A percentile compares a stretch with the other conserved stretches of the same genome.
Conservation (phyloP, 73 alveolate genomes). For the Uronychia setigera region DNA sequence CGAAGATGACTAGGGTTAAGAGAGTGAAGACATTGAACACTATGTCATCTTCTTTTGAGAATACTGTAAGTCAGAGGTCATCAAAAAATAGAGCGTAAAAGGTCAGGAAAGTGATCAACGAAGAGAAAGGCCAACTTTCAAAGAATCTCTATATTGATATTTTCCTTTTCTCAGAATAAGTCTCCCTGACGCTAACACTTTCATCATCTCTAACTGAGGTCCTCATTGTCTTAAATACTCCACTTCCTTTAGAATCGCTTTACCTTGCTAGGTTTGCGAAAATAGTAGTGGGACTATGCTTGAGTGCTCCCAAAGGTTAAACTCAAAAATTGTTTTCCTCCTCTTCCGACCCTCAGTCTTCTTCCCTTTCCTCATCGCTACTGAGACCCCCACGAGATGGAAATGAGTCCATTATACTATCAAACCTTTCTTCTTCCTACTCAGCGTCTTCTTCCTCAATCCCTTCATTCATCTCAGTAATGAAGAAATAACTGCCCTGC, state of each 20-base stretch:
- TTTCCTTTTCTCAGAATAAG: not conserved
- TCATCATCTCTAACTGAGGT: not conserved
- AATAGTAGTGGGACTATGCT: not conserved
- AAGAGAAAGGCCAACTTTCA: conserved; percentile 16
- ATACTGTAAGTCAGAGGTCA: conserved; percentile 71
- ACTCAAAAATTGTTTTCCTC: not conserved
- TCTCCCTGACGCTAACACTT: not conserved
- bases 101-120: conserved; percentile 70
- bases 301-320: not conserved
- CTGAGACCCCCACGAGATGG: not conserved
- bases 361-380: not conserved
- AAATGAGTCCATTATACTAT: not conserved
- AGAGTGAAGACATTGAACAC: conserved; percentile 44
- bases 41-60: not conserved
- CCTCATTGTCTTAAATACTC: not conserved
- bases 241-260: not conserved
- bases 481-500: not conserved
- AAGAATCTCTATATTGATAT: not conserved
- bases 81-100: conserved; percentile 81
- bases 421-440: not conserved
- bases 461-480: not conserved
- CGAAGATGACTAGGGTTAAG: conserved; percentile 8
- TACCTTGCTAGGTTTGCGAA: not conserved
- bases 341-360: not conserved
- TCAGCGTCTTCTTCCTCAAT: not conserved